These are phyloP conservation scores for Pythium chondricola DNA, from an alignment of 352 stramenopile species.

Conservation along the genomic window DNA sequence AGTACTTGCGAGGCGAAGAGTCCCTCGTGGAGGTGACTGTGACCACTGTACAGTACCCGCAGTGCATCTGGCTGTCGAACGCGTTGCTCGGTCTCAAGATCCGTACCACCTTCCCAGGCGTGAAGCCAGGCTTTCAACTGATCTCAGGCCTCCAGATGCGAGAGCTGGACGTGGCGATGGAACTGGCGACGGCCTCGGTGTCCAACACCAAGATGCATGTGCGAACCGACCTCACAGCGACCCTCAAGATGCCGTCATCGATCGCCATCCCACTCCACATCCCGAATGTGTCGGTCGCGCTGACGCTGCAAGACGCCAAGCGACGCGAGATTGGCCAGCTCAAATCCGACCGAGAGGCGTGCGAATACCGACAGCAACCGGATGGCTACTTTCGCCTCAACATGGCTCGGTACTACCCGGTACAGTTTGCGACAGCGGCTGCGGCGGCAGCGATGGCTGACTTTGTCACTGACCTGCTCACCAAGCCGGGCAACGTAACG, in stretches of 20 bases:
- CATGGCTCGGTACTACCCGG: slow-evolving; percentile 63
- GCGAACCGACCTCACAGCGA: slow-evolving; percentile 56
- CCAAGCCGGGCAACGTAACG: slow-evolving; percentile 47
- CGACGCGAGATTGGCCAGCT: slow-evolving; percentile 37
- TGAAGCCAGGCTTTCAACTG: slow-evolving; percentile 46
- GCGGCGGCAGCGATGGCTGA: slow-evolving; percentile 39
- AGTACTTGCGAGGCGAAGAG: slow-evolving; percentile 46
- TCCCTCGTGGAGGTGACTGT: slow-evolving; percentile 55
- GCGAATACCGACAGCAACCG: slow-evolving; percentile 54
- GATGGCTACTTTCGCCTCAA: slow-evolving; percentile 61
- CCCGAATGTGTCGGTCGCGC: slow-evolving; percentile 50
- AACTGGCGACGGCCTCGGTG: neutral
- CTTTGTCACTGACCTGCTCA: slow-evolving; percentile 58
- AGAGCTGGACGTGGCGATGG: slow-evolving; percentile 57
- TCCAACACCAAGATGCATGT: slow-evolving; percentile 73
- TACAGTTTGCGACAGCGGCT: slow-evolving; percentile 34
- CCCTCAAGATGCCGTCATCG: slow-evolving; percentile 62
- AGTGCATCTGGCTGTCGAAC: slow-evolving; percentile 60
- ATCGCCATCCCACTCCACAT: slow-evolving; percentile 68
- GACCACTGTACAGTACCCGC: slow-evolving; percentile 31
- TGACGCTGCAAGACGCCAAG: slow-evolving; percentile 41
- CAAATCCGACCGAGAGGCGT: slow-evolving; percentile 41
- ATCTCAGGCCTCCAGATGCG: slow-evolving; percentile 64
- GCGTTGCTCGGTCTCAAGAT: slow-evolving; percentile 60
- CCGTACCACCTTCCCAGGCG: slow-evolving; percentile 52